Evolutionary conservation across 2,329 filamentous ascomycete genomes (phyloP), one percentile per base, ranked within the genome.

Genomic region (Paecilomyces sp.): DNA sequence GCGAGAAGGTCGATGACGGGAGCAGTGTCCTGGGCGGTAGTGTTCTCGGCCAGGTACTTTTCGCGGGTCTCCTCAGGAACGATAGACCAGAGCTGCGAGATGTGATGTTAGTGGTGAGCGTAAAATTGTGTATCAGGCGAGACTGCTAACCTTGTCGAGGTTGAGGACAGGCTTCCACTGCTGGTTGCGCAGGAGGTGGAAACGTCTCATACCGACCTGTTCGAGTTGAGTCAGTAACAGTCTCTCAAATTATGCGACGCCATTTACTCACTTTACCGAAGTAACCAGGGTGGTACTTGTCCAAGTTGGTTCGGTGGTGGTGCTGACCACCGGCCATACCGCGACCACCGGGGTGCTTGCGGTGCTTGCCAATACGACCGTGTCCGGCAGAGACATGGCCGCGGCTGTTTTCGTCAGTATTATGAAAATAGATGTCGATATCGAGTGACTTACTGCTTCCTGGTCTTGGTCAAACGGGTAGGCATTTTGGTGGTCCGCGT

Each of bases 111-210:
- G 41, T 6, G 41, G n/a, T n/a, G 41, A 15, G 18, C 9, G 55
- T 9, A 63, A 52, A 54, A 47, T 47, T 25, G 56, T 50, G 58
- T 7, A 15, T n/a, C 41, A 18, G 4, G n/a, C 13, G 41, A 9
- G n/a, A 18, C 18, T 47, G 41, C 41, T 47, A 80, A 93, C 90
- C 90, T 97, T 99, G 83, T 97, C 94, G 73, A 99, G 84, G 86
- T 99, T 99, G 88, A 99, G 89, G 72, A 91, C 87, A 69, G 94
- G 94, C 85, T 96, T 97, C 94, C 93, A 99, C 86, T 93, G 92
- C 78, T 95, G 89, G 86, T 93, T 93, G 76, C 88, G 85, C 76
- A 91, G 88, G 83, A 94, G 92, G 87, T 97, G 93, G 90, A 96
- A 97, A 84, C 93, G 88, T 76, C 90, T 85, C 90, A 93, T 93